phyloP scores from a whole-genome alignment of 345 rosid genomes.

The Anastatica hierochuntica region DNA sequence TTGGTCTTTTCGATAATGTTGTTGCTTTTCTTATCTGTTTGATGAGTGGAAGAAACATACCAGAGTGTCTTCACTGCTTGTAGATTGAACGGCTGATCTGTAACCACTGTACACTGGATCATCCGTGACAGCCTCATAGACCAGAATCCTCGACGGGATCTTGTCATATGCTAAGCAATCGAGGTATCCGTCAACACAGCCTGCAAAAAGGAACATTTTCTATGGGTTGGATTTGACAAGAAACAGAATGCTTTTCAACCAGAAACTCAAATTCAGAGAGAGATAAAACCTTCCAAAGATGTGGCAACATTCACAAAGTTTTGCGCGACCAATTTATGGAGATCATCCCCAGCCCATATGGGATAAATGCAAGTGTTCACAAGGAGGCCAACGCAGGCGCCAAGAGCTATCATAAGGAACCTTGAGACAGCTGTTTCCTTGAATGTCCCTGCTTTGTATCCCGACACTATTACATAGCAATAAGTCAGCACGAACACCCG shows the following conservation, averaged over 20 bases:
- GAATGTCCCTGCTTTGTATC: constrained; percentile 66
- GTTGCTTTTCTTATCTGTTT: neutral
- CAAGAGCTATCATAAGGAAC: constrained; percentile 64
- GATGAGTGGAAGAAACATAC: constrained; percentile 24
- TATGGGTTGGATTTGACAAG: neutral
- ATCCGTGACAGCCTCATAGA: constrained; percentile 65
- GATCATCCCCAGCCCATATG: constrained; percentile 94
- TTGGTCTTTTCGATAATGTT: neutral
- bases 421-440: constrained; percentile 51
- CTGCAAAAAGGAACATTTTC: constrained; percentile 20
- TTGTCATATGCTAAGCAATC: constrained; percentile 54
- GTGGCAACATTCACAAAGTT: constrained; percentile 68
- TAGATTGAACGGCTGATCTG: constrained; percentile 77
- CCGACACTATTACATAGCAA: constrained; percentile 64
- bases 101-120: constrained; percentile 81
- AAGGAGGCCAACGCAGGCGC: constrained; percentile 49
- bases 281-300: constrained; percentile 65
- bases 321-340: constrained; percentile 67
- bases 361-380: constrained; percentile 79
- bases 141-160: constrained; percentile 69
- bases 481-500: constrained; percentile 84
- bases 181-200: constrained; percentile 73
- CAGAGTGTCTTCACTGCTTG: constrained; percentile 80
- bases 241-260: neutral
- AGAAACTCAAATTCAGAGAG: neutral